phyloP scores from a whole-genome alignment of 495 filamentous ascomycete species.

The Xylaria longipes region DNA sequence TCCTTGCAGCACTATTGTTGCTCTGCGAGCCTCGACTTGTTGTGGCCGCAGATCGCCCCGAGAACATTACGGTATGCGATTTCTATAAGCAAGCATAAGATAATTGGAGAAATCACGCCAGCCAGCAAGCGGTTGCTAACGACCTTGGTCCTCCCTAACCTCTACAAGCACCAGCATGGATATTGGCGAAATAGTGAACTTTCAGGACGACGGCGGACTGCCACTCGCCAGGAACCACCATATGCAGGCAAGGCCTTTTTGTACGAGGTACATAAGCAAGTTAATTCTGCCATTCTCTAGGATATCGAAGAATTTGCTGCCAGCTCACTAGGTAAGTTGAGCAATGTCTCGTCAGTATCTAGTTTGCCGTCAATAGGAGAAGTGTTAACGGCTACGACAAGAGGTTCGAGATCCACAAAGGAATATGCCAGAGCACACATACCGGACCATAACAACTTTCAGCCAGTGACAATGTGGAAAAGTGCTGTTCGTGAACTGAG shows the following conservation, averaged over 20 bases:
- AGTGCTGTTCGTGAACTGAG: no score
- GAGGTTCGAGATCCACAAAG: no score
- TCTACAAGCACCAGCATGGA: background rate
- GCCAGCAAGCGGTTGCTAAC: background rate
- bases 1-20: background rate
- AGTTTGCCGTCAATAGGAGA: no score
- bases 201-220: background rate
- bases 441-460: no score
- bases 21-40: background rate
- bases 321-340: no score
- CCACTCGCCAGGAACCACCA: background rate
- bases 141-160: background rate
- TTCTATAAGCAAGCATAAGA: background rate
- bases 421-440: no score
- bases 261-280: background rate
- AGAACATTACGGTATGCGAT: background rate
- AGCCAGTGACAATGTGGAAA: no score
- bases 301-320: no score
- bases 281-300: background rate
- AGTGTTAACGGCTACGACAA: no score
- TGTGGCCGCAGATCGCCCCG: background rate
- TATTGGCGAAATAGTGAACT: background rate
- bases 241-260: background rate
- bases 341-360: no score
- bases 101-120: background rate